phyloP scores from a whole-genome alignment of 2,329 filamentous ascomycete genomes.

The Colletotrichum sp. region DNA sequence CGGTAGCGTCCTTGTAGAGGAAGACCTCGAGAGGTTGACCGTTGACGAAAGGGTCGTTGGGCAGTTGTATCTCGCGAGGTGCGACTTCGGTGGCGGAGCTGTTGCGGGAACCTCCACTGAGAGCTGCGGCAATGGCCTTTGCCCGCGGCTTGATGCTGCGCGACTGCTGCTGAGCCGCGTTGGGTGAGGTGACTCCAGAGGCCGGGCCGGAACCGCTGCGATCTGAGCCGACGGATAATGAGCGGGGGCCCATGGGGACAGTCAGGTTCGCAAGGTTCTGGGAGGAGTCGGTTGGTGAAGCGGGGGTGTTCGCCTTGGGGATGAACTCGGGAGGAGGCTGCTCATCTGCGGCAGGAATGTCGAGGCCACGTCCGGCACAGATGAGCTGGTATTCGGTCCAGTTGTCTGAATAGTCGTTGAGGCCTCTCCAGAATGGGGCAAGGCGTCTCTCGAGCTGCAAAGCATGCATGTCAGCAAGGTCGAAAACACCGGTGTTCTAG shows the following conservation, averaged over 20 bases:
- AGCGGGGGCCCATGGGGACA: slow-evolving; percentile 79
- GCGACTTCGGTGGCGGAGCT: slow-evolving; percentile 73
- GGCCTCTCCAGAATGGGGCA: slow-evolving; percentile 93
- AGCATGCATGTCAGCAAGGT: background rate
- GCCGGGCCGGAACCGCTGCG: slow-evolving; percentile 63
- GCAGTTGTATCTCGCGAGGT: slow-evolving; percentile 80
- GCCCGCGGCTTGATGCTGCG: slow-evolving; percentile 76
- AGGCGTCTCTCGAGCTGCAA: slow-evolving; percentile 86
- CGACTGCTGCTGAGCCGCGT: slow-evolving; percentile 34
- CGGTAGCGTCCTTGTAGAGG: slow-evolving; percentile 86
- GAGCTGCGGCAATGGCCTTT: slow-evolving; percentile 85
- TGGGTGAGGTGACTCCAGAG: slow-evolving; percentile 60
- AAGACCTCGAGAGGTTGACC: slow-evolving; percentile 94
- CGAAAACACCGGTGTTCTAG: slow-evolving; percentile 29
- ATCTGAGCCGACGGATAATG: slow-evolving; percentile 82
- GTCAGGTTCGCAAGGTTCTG: slow-evolving; percentile 74
- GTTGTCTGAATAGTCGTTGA: slow-evolving; percentile 85
- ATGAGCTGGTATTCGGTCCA: slow-evolving; percentile 98
- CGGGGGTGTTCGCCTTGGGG: slow-evolving; percentile 48
- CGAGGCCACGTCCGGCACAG: slow-evolving; percentile 82
- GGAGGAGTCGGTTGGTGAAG: slow-evolving; percentile 57
- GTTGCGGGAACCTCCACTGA: slow-evolving; percentile 77
- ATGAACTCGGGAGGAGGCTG: slow-evolving; percentile 73
- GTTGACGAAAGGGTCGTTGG: slow-evolving; percentile 86
- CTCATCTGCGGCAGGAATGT: slow-evolving; percentile 84